Evolutionary conservation across 495 filamentous ascomycete species (phyloP).

Genomic region (Acidomyces sp.): DNA sequence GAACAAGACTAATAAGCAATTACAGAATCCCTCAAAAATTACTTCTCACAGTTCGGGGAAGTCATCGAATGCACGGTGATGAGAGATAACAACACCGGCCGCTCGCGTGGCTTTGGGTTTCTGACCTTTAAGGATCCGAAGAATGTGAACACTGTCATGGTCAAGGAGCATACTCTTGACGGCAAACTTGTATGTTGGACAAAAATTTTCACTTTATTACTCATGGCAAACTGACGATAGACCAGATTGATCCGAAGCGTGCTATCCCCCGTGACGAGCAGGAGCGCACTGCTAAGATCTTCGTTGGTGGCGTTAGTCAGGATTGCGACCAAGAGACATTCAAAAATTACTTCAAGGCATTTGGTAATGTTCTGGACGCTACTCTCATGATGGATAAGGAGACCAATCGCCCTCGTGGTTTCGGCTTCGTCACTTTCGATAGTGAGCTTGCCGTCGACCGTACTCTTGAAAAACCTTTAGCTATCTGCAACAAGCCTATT

Average conservation of each 20-base stretch:
- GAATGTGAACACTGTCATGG: conserved; percentile 98
- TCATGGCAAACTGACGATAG: not conserved
- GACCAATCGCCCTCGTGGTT: conserved; percentile 85
- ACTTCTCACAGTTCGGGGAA: conserved; percentile 96
- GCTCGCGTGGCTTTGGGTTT: conserved; percentile 92
- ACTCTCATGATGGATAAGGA: conserved; percentile 99
- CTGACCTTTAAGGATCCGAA: conserved; percentile 95
- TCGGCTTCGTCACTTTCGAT: conserved; percentile 98
- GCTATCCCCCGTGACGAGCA: conserved; percentile 97
- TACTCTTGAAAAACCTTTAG: conserved; percentile 64
- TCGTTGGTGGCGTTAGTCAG: conserved; percentile 94
- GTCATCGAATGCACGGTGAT: conserved; percentile 97
- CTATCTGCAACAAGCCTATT: conserved; percentile 88
- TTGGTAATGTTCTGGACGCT: conserved; percentile 89
- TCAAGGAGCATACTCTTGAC: conserved; percentile 95
- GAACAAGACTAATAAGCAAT: conserved; percentile 8
- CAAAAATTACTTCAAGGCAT: conserved; percentile 89
- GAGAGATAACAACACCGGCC: conserved; percentile 85
- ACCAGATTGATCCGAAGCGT: conserved; percentile 85
- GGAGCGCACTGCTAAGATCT: conserved; percentile 95
- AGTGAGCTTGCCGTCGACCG: conserved; percentile 90
- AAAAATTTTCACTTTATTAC: too few relatives aligned
- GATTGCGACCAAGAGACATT: conserved; percentile 93
- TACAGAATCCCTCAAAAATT: conserved; percentile 89
- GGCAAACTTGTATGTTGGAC: conserved; percentile 77